Evolutionary conservation across 345 rosid species (phyloP), one percentile per base, ranked within the genome.

Genomic region (Angophora floribunda): DNA sequence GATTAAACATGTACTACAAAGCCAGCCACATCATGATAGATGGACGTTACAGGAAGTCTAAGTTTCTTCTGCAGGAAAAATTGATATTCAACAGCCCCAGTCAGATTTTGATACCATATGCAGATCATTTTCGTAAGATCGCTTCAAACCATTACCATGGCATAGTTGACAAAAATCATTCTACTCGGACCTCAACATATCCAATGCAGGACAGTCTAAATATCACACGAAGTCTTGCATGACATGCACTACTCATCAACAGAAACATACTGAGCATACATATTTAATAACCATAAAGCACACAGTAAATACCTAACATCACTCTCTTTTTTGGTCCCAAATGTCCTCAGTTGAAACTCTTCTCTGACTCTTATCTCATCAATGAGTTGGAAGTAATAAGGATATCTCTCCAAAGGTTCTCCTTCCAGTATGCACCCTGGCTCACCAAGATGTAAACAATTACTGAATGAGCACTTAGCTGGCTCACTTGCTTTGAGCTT

Each of bases 341-440:
- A 97, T 84, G 98, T 96, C 93, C 96, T 93, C 79, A 96, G 89
- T 86, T 97, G 98, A 93, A 96, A 96, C 88, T 95, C 97, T 88
- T 96, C 98, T 90, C 99, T 94, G 94, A 94, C 92, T 92, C 91
- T 94, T 90, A 97, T 96, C 91, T 96, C 99, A 89, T 96, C 98
- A 53, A 97, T 94, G 53, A 97, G 96, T 88, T 96, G 98, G 52
- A 95, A 92, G 90, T 96, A 96, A 90, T 92, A 94, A 45, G 95
- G 91, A 91, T 94, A 96, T 90, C 99, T 96, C 90, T 97, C 99
- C 96, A 98, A 96, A 84, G 41, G 55, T 86, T 95, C 96, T 78
- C 94, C 95, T 88, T 92, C 92, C 88, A 97, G 95, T 32, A 95
- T 85, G 89, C 99, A 97, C 36, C 99, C 99, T 61, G 95, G 98